phyloP scores from a whole-genome alignment of 164 flowering plant species.

The Santalum album region DNA sequence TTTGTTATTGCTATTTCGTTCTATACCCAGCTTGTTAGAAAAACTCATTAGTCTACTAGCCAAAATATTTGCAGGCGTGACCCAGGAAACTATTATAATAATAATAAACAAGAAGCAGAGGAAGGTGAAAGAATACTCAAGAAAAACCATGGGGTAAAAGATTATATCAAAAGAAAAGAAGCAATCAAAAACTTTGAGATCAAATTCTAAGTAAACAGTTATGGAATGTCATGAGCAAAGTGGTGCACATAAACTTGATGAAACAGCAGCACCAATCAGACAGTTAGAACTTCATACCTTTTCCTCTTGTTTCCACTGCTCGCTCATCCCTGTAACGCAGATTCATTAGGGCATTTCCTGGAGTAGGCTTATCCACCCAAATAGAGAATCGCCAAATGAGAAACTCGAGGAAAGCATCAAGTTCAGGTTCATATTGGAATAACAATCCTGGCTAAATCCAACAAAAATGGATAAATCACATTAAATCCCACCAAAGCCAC shows the following conservation, averaged over 20 bases:
- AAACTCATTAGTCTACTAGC: no score
- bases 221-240: no score
- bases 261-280: not conserved
- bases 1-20: no score
- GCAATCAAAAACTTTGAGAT: not conserved
- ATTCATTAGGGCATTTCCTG: conserved; percentile 93
- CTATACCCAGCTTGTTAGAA: no score
- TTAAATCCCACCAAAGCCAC: conserved; percentile 6
- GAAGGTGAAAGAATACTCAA: no score
- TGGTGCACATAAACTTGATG: no score
- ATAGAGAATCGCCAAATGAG: conserved; percentile 98
- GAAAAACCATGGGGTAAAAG: no score
- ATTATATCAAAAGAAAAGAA: no score
- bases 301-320: conserved; percentile 39
- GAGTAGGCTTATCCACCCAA: conserved; percentile 99
- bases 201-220: no score
- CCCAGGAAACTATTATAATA: no score
- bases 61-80: no score
- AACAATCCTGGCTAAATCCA: conserved; percentile 98
- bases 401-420: conserved; percentile 94
- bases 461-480: conserved; percentile 19
- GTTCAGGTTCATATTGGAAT: conserved; percentile 98
- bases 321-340: conserved; percentile 92
- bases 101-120: no score
- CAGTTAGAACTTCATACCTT: conserved; percentile 39